phyloP scores from a whole-genome alignment of 306 rosid species.

The Trichosanthes cucumerina region DNA sequence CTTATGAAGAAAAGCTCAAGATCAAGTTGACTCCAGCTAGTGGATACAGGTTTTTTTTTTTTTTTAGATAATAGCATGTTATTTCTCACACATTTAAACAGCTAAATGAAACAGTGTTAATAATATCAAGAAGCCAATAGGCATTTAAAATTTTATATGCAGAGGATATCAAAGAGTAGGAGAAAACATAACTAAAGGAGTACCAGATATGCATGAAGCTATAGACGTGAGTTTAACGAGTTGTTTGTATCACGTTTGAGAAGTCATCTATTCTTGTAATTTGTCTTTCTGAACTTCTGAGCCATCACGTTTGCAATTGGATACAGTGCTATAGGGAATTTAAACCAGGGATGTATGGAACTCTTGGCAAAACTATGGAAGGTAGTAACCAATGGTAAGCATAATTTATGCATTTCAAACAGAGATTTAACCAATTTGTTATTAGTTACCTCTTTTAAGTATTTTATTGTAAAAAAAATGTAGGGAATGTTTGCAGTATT shows the following conservation, averaged over 20 bases:
- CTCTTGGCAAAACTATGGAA: constrained; percentile 75
- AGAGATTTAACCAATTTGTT: neutral
- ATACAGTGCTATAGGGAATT: constrained; percentile 78
- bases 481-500: neutral
- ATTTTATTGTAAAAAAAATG: neutral
- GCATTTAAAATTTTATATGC: constrained; percentile 18
- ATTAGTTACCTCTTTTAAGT: neutral
- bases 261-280: neutral
- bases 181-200: constrained; percentile 71
- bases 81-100: neutral
- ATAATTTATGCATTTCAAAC: constrained; percentile 5
- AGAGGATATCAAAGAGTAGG: constrained; percentile 82
- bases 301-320: neutral
- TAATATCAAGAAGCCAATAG: neutral
- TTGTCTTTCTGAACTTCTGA: neutral
- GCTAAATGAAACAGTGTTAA: neutral
- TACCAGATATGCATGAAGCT: constrained; percentile 87
- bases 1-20: constrained; percentile 66
- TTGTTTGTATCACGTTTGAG: neutral
- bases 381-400: constrained; percentile 83
- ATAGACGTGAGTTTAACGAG: constrained; percentile 55
- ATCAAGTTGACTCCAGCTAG: constrained; percentile 55
- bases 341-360: constrained; percentile 69
- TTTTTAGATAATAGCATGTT: constrained; percentile 5
- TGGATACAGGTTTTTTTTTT: constrained; percentile 57